These are phyloP conservation scores for Fusarium tuaranense DNA, from an alignment of 2,329 filamentous ascomycete genomes.

Conservation along the genomic window DNA sequence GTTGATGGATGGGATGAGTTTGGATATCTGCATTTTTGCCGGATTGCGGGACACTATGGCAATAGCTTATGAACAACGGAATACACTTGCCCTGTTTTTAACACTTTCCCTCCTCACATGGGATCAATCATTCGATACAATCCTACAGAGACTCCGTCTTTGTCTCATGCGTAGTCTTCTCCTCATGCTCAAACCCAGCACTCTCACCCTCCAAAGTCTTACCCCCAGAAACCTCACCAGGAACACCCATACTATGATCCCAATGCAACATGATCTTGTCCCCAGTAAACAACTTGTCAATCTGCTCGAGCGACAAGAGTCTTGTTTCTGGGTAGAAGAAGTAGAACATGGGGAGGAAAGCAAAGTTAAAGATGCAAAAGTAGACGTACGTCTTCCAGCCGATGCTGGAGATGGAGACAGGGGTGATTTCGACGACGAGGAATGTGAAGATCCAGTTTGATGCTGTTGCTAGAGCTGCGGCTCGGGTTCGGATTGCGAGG, in stretches of 20 bases:
- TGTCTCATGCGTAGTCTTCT: constrained; percentile 28
- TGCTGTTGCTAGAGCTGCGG: constrained; percentile 52
- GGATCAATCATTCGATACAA: background rate
- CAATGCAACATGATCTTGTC: constrained; percentile 48
- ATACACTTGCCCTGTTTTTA: background rate
- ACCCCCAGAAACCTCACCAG: constrained; percentile 41
- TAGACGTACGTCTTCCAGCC: constrained; percentile 54
- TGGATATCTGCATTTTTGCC: background rate
- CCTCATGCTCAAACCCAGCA: constrained; percentile 31
- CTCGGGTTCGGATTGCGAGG: constrained; percentile 53
- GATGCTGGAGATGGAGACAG: constrained; percentile 51
- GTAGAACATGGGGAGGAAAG: constrained; percentile 58
- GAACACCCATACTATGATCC: constrained; percentile 48
- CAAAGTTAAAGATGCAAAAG: constrained; percentile 52
- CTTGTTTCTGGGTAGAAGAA: constrained; percentile 63
- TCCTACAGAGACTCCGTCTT: constrained; percentile 16
- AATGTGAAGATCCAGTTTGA: constrained; percentile 54
- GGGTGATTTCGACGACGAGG: constrained; percentile 54
- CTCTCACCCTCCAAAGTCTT: constrained; percentile 31
- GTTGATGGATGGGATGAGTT: background rate
- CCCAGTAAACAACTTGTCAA: constrained; percentile 55
- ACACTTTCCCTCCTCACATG: background rate
- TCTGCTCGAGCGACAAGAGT: constrained; percentile 61
- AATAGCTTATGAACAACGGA: background rate
- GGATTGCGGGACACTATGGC: background rate